Base-by-base conservation (phyloP, 148 eudicot genomes). In the Rhododendron vialii region DNA sequence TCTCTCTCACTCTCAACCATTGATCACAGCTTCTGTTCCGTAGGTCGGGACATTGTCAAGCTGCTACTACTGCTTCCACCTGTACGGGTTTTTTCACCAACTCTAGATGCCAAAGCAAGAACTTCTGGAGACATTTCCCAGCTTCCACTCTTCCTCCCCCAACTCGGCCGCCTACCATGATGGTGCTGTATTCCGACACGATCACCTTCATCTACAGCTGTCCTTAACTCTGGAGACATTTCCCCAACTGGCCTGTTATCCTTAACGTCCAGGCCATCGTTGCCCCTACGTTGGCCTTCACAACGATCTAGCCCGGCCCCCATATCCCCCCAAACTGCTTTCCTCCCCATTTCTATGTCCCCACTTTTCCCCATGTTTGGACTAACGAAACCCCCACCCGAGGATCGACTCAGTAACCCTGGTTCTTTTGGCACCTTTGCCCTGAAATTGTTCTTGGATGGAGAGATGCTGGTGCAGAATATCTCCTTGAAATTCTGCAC, bases 61-160 rank as follows among this genome's bases (percentile, higher is more conserved):
- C 87, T 87, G 78, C 84, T 75, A 81, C 91, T 88, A 77, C 92
- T 90, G 84, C 93, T 88, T 73, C 95, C 94, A 26, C 91, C 94
- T 1, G 53, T 86, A 51, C 89, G 88, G 83, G 86, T 90, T 26
- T 88, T 85, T 84, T 92, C 96, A 20, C 92, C 95, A 59, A 93
- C 93, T 88, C 98, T 92, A 20, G 96, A 93, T 5, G 98, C 95
- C 91, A 95, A 79, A 41, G 98, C 95, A 67, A 94, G 90, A 76
- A 95, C 96, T 89, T 97, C 99, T 3, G 99, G 98, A 1, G 99
- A 97, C 98, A 93, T 97, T 77, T 97, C 99, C 99, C 98, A 97
- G 91, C 90, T 97, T 73, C 98, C 98, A 63, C 98, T 94, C 86
- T 93, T 95, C 89, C 99, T 93, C 17, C 99, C 98, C 98, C 98